Evolutionary conservation across 768 basidiomycete genomes (phyloP), one percentile per base, ranked within the genome.

Genomic region (Vararia minispora): DNA sequence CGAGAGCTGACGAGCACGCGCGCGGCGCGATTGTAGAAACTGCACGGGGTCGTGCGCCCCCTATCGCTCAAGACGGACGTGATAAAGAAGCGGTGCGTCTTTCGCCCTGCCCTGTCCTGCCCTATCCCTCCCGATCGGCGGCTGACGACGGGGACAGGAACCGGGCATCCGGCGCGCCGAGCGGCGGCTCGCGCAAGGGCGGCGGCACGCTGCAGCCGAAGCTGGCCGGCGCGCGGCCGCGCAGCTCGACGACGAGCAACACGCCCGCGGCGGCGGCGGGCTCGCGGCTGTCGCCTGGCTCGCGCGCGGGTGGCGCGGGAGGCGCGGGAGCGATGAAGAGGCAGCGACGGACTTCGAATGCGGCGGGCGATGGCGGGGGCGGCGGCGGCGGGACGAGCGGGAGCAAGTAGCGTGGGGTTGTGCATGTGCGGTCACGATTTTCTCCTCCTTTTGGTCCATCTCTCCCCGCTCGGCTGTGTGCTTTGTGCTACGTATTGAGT

Each of bases 61-160:
- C 65, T 94, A 46, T 92, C 90, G 27, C 71, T 98, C 44, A 95
- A 95, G 71, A 97, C 92, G 29, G 89, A 97, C 56, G 83, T 92
- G 32, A 95, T 94, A 62, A 95, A 97, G 78, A 97, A 95, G 66
- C 69, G 87, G 87, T 87, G 39, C 10, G 53, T 52, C 36, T 39
- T 36, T 40, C 27, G 22, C 29, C 24, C 29, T 34, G 11, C 25
- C 26, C 17, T 13, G 22, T 26, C 21, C 20, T n/a, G n/a, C n/a
- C n/a, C n/a, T n/a, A n/a, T n/a, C n/a, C n/a, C n/a, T n/a, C n/a
- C n/a, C n/a, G n/a, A n/a, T 38, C 27, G n/a, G 18, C 24, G 24
- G 12, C 39, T 50, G 34, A 52, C 35, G 37, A 28, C 12, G 13
- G 34, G 12, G 7, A 2, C 52, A 88, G 85, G 53, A 88, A 88